Conservation (phyloP, 805 yeast genomes). For the Lachancea fermentati region DNA sequence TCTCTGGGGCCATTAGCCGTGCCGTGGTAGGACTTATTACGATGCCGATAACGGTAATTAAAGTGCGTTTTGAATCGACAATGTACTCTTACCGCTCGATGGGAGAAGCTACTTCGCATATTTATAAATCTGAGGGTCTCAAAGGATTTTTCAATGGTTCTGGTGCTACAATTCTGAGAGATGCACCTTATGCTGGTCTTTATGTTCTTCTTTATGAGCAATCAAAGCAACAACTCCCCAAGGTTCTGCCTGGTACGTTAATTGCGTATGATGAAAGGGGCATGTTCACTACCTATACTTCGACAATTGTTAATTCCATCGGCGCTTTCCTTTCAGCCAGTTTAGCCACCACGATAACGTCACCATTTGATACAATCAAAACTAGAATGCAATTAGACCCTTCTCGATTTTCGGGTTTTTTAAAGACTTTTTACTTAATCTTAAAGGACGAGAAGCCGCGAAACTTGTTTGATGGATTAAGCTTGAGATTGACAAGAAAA, state of each 20-base stretch:
- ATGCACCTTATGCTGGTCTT: slow-evolving; percentile 94
- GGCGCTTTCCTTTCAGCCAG: slow-evolving; percentile 80
- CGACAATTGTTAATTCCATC: slow-evolving; percentile 59
- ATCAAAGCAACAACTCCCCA: slow-evolving; percentile 54
- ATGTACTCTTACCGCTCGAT: slow-evolving; percentile 65
- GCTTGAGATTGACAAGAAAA: slow-evolving; percentile 75
- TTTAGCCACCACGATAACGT: slow-evolving; percentile 77
- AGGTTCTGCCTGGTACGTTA: slow-evolving; percentile 23
- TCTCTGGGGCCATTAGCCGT: slow-evolving; percentile 74
- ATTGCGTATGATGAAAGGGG: slow-evolving; percentile 16
- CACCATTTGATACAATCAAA: slow-evolving; percentile 92
- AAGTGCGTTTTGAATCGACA: slow-evolving; percentile 84
- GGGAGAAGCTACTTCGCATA: slow-evolving; percentile 51
- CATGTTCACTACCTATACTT: slow-evolving; percentile 33
- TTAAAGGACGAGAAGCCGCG: slow-evolving; percentile 42
- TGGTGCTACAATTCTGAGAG: slow-evolving; percentile 80
- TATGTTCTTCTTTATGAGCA: slow-evolving; percentile 83
- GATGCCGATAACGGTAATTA: slow-evolving; percentile 91
- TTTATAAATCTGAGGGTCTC: slow-evolving; percentile 47
- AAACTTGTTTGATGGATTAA: slow-evolving; percentile 76
- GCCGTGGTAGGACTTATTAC: slow-evolving; percentile 78
- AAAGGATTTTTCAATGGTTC: slow-evolving; percentile 82
- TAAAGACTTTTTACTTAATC: slow-evolving; percentile 36
- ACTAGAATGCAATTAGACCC: slow-evolving; percentile 83
- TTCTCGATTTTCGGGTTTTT: slow-evolving; percentile 36